Percentiles rank a stretch among this genome's conserved stretches.
These are phyloP conservation scores for Eutrema salsugineum DNA, from an alignment of 441 rosid species.

Conservation along the genomic window DNA sequence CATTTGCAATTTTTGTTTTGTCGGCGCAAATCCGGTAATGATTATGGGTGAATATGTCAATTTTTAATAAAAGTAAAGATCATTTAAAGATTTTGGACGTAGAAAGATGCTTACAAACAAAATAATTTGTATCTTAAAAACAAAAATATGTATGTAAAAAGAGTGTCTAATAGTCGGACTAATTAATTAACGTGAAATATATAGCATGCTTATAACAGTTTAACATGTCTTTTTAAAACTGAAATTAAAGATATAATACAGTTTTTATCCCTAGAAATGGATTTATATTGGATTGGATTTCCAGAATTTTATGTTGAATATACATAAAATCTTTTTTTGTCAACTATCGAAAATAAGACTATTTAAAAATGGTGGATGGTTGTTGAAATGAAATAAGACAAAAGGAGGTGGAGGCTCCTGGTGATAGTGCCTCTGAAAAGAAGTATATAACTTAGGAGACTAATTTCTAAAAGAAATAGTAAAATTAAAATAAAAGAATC, in stretches of 20 bases:
- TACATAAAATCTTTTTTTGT: not conserved
- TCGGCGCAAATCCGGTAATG: too few relatives aligned
- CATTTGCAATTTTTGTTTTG: not conserved
- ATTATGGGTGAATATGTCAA: too few relatives aligned
- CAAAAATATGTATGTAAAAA: too few relatives aligned
- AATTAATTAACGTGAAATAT: not conserved
- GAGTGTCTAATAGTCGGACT: not conserved
- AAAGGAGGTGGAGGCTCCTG: conserved; percentile 28
- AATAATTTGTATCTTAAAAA: not conserved
- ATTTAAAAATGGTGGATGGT: conserved; percentile 10
- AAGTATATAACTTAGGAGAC: not conserved
- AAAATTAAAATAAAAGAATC: not conserved
- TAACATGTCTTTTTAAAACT: not conserved
- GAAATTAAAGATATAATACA: not conserved
- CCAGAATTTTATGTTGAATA: not conserved
- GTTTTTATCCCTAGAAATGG: not conserved
- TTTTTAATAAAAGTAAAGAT: not conserved
- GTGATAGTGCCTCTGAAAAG: conserved; percentile 25
- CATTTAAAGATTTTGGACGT: not conserved
- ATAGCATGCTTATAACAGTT: not conserved
- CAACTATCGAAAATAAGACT: not conserved
- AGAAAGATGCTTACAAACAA: not conserved
- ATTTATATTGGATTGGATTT: not conserved
- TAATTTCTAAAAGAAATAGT: not conserved
- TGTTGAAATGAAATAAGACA: conserved; percentile 17